Evolutionary conservation across 805 yeast species (phyloP).

Genomic region (Starmerella sirachaensis): DNA sequence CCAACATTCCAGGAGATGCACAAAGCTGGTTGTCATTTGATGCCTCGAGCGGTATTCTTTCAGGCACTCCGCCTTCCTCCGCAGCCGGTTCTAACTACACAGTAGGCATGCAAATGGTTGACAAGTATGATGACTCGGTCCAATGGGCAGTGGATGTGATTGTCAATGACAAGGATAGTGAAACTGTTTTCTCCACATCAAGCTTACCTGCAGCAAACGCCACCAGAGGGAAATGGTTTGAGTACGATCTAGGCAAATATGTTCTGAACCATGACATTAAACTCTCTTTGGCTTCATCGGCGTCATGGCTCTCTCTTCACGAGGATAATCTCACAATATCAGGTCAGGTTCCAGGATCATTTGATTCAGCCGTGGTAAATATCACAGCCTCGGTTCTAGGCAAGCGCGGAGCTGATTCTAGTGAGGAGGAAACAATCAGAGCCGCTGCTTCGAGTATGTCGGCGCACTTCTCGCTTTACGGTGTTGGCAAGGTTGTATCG

Average conservation of each 20-base stretch:
- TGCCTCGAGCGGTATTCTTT: slow-evolving; percentile 47
- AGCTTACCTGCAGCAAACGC: slow-evolving; percentile 49
- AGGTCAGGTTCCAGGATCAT: slow-evolving; percentile 50
- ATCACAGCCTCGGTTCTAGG: slow-evolving; percentile 47
- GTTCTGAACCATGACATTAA: slow-evolving; percentile 34
- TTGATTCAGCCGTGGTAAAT: slow-evolving; percentile 30
- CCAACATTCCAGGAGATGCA: slow-evolving; percentile 42
- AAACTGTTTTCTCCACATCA: slow-evolving; percentile 36
- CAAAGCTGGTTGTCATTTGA: slow-evolving; percentile 57
- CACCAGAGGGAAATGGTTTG: slow-evolving; percentile 48
- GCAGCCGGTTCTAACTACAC: slow-evolving; percentile 28
- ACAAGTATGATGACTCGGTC: slow-evolving; percentile 28
- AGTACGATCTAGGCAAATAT: slow-evolving; percentile 45
- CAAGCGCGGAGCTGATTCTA: slow-evolving; percentile 13
- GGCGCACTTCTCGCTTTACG: slow-evolving; percentile 17
- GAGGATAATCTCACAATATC: slow-evolving; percentile 49
- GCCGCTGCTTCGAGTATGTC: slow-evolving; percentile 12
- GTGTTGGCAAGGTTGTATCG: slow-evolving; percentile 13
- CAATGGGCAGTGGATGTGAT: slow-evolving; percentile 21
- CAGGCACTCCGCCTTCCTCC: slow-evolving; percentile 51
- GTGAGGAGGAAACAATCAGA: slow-evolving; percentile 25
- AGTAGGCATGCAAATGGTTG: slow-evolving; percentile 36
- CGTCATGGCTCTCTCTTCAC: slow-evolving; percentile 56
- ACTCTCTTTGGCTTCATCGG: slow-evolving; percentile 29
- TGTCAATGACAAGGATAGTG: slow-evolving; percentile 19